Base-by-base conservation (phyloP, 805 yeast species). In the Candida coquimbonensis region DNA sequence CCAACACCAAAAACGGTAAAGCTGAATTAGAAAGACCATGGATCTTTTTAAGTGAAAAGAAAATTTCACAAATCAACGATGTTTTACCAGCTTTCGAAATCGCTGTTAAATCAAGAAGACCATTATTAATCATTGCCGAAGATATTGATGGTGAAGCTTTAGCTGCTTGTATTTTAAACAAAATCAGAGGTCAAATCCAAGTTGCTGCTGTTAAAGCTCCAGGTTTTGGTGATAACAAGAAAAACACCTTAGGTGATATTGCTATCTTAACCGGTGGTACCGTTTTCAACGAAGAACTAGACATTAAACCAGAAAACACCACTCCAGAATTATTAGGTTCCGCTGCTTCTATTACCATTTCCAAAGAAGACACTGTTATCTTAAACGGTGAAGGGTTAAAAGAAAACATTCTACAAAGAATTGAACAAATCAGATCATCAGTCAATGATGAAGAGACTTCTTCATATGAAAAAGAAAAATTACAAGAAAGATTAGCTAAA, bases 201-300 rank as follows among this genome's bases (percentile, higher is more conserved):
- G 98, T 93, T 52, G 87, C 91, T 66, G 95, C 95, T 60, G 97
- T 91, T 57, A 91, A 93, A 79, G 97, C 98, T 39, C 99, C 99
- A 65, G 99, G 99, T 47, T 91, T 93, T 63, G 99, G 99, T 70
- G 98, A 91, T 75, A 93, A 93, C 86, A 86, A 76, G 89, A 93
- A 81, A 88, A 89, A 78, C 89, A 87, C 60, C 72, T 89, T 57
- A 96, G 98, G 63, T 47, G 99, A 91, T 69, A 85, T 91, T 70
- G 96, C 97, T 64, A 84, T 90, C 64, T 77, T 93, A 56, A 84
- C 97, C 37, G 98, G 98, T 50, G 95, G 61, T 56, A 57, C 61
- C 19, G 61, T 57, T 32, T 57, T 57, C 57, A 57, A 56, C 90
- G 72, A 83, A 90, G 54, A 63, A 56, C 51, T 96, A 61, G 98